Evolutionary conservation across 2,329 filamentous ascomycete genomes (phyloP).

Genomic region (Tolypocladium album): DNA sequence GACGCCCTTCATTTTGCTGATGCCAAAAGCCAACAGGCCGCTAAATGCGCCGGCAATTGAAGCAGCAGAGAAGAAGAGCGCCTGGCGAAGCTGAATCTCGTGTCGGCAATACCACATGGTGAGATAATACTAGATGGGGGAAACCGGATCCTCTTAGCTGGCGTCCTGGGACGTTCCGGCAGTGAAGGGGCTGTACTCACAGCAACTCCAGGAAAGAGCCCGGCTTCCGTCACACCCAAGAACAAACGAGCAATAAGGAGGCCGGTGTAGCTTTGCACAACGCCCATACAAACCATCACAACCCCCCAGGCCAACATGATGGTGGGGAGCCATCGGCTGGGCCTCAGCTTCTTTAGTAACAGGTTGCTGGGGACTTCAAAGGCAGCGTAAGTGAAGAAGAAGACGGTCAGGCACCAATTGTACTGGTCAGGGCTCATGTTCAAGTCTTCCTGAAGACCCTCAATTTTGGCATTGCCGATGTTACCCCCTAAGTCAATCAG

Average conservation of each 20-base stretch:
- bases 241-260: conserved; percentile 41
- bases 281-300: conserved; percentile 41
- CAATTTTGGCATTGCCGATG: conserved; percentile 56
- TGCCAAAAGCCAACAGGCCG: conserved; percentile 59
- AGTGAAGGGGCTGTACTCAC: conserved; percentile 11
- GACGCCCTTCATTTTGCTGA: conserved; percentile 57
- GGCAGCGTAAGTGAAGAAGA: conserved; percentile 68
- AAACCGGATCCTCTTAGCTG: neutral
- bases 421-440: conserved; percentile 56
- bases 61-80: conserved; percentile 75
- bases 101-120: conserved; percentile 51
- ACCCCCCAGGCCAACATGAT: conserved; percentile 58
- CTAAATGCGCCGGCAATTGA: conserved; percentile 71
- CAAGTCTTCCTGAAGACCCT: conserved; percentile 39
- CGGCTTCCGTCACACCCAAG: conserved; percentile 56
- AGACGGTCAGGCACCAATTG: conserved; percentile 58
- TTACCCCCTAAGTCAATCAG: conserved; percentile 38
- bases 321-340: conserved; percentile 61
- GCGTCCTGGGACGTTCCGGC: neutral
- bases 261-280: conserved; percentile 37
- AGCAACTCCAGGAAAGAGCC: conserved; percentile 54
- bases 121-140: conserved; percentile 32
- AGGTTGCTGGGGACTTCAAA: conserved; percentile 73
- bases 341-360: conserved; percentile 61
- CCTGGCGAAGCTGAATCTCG: conserved; percentile 44